Evolutionary conservation across 2,329 filamentous ascomycete species (phyloP).

Genomic region (Pseudocercospora eumusae): DNA sequence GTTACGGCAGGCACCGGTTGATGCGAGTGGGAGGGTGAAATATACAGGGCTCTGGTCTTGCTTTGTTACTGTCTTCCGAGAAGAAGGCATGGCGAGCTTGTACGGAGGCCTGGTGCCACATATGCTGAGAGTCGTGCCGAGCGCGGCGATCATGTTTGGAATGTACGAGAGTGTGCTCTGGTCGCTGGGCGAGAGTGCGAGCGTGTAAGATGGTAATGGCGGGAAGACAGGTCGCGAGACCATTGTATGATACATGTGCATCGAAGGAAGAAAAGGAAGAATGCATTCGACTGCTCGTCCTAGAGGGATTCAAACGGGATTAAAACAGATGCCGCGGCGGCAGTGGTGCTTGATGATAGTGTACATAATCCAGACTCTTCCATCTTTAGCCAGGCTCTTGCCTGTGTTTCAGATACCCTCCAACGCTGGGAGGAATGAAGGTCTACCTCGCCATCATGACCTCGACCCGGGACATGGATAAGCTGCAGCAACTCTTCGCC

Average conservation of each 20-base stretch:
- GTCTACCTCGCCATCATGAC: neutral
- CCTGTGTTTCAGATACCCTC: neutral
- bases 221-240: neutral
- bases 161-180: conserved; percentile 66
- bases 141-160: conserved; percentile 94
- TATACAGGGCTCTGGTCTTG: conserved; percentile 88
- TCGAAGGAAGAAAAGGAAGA: neutral
- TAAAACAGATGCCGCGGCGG: neutral
- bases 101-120: conserved; percentile 93
- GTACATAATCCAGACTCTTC: neutral
- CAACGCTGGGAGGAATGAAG: neutral
- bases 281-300: neutral
- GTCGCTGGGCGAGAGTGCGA: conserved; percentile 49
- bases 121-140: conserved; percentile 85
- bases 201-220: conserved; percentile 35
- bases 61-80: conserved; percentile 82
- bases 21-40: conserved; percentile 59
- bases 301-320: neutral
- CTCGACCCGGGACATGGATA: neutral
- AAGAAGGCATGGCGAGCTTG: conserved; percentile 81
- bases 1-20: conserved; percentile 77
- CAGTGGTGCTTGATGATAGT: neutral
- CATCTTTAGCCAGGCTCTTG: neutral
- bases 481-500: too few species aligned
- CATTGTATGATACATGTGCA: conserved; percentile 2